phyloP scores from a whole-genome alignment of 768 basidiomycete species.

The Cantharellus anzutake region DNA sequence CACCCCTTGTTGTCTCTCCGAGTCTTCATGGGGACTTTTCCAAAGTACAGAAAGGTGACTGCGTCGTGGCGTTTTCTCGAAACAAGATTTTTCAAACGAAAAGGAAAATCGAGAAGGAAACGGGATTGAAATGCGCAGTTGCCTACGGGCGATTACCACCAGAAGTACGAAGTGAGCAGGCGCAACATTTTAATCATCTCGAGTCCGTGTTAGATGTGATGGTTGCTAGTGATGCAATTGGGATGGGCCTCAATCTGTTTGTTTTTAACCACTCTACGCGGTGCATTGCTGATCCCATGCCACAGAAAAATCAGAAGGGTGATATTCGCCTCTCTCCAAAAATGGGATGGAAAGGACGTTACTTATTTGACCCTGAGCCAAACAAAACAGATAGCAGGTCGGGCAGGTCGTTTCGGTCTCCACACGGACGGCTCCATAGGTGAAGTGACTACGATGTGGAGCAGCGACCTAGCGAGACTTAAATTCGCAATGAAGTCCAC shows the following conservation, averaged over 20 bases:
- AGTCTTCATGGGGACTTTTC: slow-evolving; percentile 42
- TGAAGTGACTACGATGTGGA: slow-evolving; percentile 50
- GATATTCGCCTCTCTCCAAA: slow-evolving; percentile 51
- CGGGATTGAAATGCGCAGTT: slow-evolving; percentile 69
- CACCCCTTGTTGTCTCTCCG: slow-evolving; percentile 50
- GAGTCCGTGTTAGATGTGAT: slow-evolving; percentile 73
- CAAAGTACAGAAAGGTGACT: slow-evolving; percentile 63
- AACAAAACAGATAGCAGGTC: slow-evolving; percentile 86
- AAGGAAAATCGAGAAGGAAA: slow-evolving; percentile 43
- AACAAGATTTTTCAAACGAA: slow-evolving; percentile 60
- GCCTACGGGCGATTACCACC: slow-evolving; percentile 88
- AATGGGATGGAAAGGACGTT: slow-evolving; percentile 35
- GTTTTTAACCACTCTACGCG: slow-evolving; percentile 14
- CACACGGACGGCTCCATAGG: slow-evolving; percentile 37
- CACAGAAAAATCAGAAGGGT: slow-evolving; percentile 77
- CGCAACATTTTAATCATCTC: slow-evolving; percentile 75
- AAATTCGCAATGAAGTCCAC: slow-evolving; percentile 32
- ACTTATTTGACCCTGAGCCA: slow-evolving; percentile 45
- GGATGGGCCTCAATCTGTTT: slow-evolving; percentile 94
- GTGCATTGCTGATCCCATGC: neutral
- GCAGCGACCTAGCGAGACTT: slow-evolving; percentile 42
- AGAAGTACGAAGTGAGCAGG: slow-evolving; percentile 81
- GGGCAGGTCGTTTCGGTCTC: slow-evolving; percentile 77
- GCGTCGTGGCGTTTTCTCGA: slow-evolving; percentile 74
- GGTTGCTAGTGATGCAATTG: slow-evolving; percentile 86